phyloP scores from a whole-genome alignment of 108 stramenopile species.

The Epithemia pelagica region DNA sequence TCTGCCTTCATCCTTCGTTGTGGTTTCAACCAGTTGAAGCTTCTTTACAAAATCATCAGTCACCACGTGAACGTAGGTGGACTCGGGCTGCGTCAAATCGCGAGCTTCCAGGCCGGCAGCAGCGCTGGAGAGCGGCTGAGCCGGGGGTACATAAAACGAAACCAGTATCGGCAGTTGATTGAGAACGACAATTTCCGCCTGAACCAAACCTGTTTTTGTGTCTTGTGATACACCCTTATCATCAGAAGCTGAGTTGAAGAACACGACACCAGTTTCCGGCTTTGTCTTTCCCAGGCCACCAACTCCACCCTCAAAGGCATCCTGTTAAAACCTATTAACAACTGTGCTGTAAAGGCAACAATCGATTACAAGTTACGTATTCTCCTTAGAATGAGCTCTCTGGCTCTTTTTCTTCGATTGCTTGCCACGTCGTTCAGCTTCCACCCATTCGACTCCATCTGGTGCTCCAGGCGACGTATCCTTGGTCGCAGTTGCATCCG shows the following conservation, averaged over 20 bases:
- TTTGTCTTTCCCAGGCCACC: conserved; percentile 82
- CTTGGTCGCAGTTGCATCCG: too few species aligned
- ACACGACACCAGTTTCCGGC: conserved; percentile 69
- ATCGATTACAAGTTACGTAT: too few species aligned
- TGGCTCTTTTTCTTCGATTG: too few species aligned
- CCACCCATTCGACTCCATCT: too few species aligned
- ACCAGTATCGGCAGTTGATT: conserved; percentile 31
- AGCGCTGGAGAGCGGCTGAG: conserved; percentile 37
- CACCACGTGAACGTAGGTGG: conserved; percentile 68
- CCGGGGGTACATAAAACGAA: conserved; percentile 38
- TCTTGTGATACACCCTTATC: background rate
- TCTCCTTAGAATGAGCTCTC: too few species aligned
- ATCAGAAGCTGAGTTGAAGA: conserved; percentile 29
- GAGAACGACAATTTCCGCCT: conserved; percentile 23
- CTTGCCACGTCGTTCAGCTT: too few species aligned
- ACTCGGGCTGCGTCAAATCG: conserved; percentile 59
- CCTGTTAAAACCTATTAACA: conserved; percentile 13
- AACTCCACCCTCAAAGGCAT: conserved; percentile 70
- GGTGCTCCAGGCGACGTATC: too few species aligned
- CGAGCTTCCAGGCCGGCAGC: conserved; percentile 62
- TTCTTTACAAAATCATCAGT: background rate
- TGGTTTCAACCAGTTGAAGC: background rate
- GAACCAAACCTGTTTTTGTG: conserved; percentile 18
- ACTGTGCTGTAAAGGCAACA: too few species aligned
- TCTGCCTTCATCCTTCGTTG: background rate